Evolutionary conservation across 768 basidiomycete species (phyloP), one percentile per base, ranked within the genome.

Genomic region (Multifurca ochricompacta): DNA sequence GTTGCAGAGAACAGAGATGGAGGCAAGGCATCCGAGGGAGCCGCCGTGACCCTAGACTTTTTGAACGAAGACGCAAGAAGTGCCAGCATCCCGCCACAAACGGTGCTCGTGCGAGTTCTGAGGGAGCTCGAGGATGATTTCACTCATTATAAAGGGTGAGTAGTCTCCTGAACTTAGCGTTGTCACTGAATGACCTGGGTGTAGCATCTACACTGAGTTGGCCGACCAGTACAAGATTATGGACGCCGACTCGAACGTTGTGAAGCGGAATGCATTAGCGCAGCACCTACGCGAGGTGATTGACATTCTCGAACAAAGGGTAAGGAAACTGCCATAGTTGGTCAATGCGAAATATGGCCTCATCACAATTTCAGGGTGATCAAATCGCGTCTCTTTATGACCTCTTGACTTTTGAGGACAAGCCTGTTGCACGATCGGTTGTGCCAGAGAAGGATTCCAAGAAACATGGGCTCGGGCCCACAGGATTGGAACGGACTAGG

Each of bases 91-190:
- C 93, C 91, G 2, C 87, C 91, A 21, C 94, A 97, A 68, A 93
- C 92, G 1, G 81, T 95, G 11, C 77, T 96, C 3, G 77, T 82
- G 27, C 75, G 87, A 3, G 91, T 96, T 10, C 71, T 97, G 28
- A 68, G 85, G 56, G 91, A 95, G 68, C 74, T 99, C 7, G 95
- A 98, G 66, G 92, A 92, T 57, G 95, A 99, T 65, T 98, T 97
- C 64, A 81, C 80, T 32, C 91, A 92, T 70, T 95, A 94, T 68
- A 96, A 91, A 70, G 83, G 86, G 96, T 97, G 60, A 27, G 82
- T 72, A 21, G 18, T 6, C 34, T 37, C n/a, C 51, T 41, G 34
- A 4, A 6, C 9, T 21, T 56, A 52, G 42, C 8, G 13, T 37
- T 21, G 19, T 51, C n/a, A 53, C 39, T 31, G 16, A 36, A 48